phyloP scores from a whole-genome alignment of 2,329 filamentous ascomycete genomes.

The Balansia obtecta region DNA sequence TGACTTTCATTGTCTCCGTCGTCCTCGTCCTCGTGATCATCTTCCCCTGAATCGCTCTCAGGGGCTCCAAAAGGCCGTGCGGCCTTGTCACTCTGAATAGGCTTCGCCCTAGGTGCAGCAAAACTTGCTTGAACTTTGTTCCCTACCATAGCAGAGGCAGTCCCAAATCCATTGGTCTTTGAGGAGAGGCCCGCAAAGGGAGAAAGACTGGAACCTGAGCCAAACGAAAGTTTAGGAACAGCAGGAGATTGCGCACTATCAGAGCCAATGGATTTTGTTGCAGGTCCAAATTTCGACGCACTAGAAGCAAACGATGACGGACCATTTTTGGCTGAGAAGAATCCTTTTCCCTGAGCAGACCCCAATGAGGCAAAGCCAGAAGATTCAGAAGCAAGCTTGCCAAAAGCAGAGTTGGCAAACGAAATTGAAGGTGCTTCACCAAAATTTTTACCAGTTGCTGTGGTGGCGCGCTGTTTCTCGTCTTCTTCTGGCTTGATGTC shows the following conservation, averaged over 20 bases:
- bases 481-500: not conserved
- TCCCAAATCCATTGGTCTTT: slow-evolving; percentile 34
- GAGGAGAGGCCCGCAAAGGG: slow-evolving; percentile 34
- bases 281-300: slow-evolving; percentile 8
- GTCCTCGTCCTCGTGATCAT: slow-evolving; percentile 25
- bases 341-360: slow-evolving; percentile 33
- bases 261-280: not conserved
- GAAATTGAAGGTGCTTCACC: slow-evolving; percentile 41
- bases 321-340: slow-evolving; percentile 30
- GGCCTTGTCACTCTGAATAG: slow-evolving; percentile 45
- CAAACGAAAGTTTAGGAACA: slow-evolving; percentile 38
- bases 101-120: slow-evolving; percentile 43
- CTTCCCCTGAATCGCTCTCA: slow-evolving; percentile 46
- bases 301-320: slow-evolving; percentile 19
- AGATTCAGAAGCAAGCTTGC: slow-evolving; percentile 48
- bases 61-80: slow-evolving; percentile 68
- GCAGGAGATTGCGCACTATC: slow-evolving; percentile 14
- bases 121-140: slow-evolving; percentile 50
- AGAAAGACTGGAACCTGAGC: slow-evolving; percentile 26
- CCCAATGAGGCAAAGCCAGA: slow-evolving; percentile 53
- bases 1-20: slow-evolving; percentile 28
- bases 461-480: not conserved
- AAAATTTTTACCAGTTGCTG: not conserved
- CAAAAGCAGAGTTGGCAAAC: slow-evolving; percentile 57
- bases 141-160: slow-evolving; percentile 24